Conservation (phyloP, 805 yeast species). For the Metschnikowia colocasiae region DNA sequence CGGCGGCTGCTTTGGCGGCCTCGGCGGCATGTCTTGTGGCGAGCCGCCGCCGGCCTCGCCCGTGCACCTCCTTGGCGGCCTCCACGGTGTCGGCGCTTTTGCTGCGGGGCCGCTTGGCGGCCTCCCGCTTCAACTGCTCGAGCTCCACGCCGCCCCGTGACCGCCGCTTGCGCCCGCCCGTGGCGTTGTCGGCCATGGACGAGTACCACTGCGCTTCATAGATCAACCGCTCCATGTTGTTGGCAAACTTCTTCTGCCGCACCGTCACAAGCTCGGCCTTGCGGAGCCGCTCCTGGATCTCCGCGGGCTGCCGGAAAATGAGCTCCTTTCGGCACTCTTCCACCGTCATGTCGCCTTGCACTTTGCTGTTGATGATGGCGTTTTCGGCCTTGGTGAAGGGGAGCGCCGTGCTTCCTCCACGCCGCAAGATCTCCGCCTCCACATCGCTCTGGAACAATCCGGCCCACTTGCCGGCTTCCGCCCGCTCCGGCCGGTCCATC, state of each 20-base stretch:
- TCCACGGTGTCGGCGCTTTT: background rate
- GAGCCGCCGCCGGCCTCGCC: too few species aligned
- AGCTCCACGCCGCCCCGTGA: slow-evolving; percentile 16
- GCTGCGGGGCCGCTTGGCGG: slow-evolving; percentile 4
- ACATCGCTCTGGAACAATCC: slow-evolving; percentile 6
- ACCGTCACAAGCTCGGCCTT: slow-evolving; percentile 24
- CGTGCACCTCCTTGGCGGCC: too few species aligned
- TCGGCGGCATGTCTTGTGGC: too few species aligned
- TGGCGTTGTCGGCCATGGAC: slow-evolving; percentile 18
- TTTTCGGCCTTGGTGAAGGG: slow-evolving; percentile 28
- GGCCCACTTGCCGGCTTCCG: background rate
- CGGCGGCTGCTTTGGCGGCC: too few species aligned
- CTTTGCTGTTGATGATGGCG: slow-evolving; percentile 16
- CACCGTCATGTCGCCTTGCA: slow-evolving; percentile 14
- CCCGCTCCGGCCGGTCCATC: background rate
- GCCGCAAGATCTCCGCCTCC: slow-evolving; percentile 10
- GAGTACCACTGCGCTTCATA: slow-evolving; percentile 41
- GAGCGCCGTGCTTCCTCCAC: slow-evolving; percentile 14
- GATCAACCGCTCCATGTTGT: slow-evolving; percentile 28
- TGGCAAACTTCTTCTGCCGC: slow-evolving; percentile 28
- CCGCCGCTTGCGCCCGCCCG: slow-evolving; percentile 16
- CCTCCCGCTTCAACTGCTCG: slow-evolving; percentile 13
- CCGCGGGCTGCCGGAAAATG: slow-evolving; percentile 24
- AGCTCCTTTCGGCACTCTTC: slow-evolving; percentile 19
- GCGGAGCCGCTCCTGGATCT: slow-evolving; percentile 20